Percentiles rank a stretch among this genome's conserved stretches.
Conservation (phyloP, 768 basidiomycete genomes). For the Exidia glandulosa region DNA sequence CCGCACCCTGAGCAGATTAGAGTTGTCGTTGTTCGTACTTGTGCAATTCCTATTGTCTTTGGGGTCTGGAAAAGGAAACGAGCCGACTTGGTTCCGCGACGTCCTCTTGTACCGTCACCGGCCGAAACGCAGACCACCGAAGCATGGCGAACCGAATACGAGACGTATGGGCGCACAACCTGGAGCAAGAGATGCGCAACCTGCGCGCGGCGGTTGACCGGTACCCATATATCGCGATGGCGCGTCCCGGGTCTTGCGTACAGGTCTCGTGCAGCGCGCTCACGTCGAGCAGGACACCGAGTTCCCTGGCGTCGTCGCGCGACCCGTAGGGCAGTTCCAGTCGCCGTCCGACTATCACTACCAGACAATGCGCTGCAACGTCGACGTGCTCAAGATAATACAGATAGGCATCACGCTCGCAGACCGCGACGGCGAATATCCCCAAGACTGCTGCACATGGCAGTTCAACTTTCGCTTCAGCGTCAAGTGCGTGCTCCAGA, state of each 20-base stretch:
- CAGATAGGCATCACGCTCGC: conserved; percentile 93
- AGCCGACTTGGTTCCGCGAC: too few relatives aligned
- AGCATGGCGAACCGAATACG: conserved; percentile 40
- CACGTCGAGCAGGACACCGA: conserved; percentile 72
- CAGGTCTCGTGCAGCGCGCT: conserved; percentile 7
- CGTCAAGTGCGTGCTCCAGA: conserved; percentile 47
- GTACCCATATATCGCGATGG: conserved; percentile 95
- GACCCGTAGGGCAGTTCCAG: conserved; percentile 93
- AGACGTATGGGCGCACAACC: conserved; percentile 91
- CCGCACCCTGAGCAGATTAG: too few relatives aligned
- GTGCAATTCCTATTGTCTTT: too few relatives aligned
- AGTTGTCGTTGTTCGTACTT: too few relatives aligned
- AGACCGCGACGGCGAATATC: conserved; percentile 87
- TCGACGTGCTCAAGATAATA: conserved; percentile 94
- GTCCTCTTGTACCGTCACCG: too few relatives aligned
- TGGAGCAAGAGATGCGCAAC: conserved; percentile 84
- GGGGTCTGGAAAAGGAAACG: too few relatives aligned
- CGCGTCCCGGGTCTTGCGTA: conserved; percentile 10
- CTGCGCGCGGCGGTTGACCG: conserved; percentile 80
- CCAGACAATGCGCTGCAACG: conserved; percentile 99
- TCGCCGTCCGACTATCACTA: conserved; percentile 98
- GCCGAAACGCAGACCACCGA: background rate
- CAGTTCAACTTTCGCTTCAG: conserved; percentile 98
- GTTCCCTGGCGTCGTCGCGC: conserved; percentile 95
- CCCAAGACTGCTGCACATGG: conserved; percentile 89